These are phyloP conservation scores for Blastobotrys elegans DNA, from an alignment of 1,139 yeast species.

Conservation along the genomic window DNA sequence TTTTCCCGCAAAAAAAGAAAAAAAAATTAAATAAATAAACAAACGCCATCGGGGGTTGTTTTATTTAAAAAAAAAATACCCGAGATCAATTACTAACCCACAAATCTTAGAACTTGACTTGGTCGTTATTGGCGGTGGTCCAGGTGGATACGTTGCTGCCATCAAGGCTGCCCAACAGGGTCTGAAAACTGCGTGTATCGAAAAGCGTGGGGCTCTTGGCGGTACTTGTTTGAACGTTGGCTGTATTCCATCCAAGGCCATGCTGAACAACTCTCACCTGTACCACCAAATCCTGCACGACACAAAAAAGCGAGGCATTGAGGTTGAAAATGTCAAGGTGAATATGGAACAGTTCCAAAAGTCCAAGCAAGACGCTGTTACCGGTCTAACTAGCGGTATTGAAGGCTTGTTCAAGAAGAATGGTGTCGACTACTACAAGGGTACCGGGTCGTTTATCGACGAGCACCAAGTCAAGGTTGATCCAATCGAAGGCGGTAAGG, in stretches of 20 bases:
- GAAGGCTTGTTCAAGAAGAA: constrained; percentile 94
- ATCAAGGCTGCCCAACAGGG: constrained; percentile 98
- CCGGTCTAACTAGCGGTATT: constrained; percentile 85
- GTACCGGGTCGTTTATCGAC: constrained; percentile 80
- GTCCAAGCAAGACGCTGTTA: constrained; percentile 88
- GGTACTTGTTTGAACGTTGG: constrained; percentile 99
- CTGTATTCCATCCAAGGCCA: constrained; percentile 96
- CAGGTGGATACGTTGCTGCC: constrained; percentile 97
- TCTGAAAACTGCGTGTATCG: constrained; percentile 89
- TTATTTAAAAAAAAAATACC: no score
- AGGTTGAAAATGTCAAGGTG: constrained; percentile 68
- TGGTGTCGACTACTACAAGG: constrained; percentile 92
- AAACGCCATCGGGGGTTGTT: background rate
- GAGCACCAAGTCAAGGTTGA: constrained; percentile 74
- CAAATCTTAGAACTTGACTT: constrained; percentile 70
- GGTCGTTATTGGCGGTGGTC: constrained; percentile 97
- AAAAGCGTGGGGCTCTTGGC: constrained; percentile 92
- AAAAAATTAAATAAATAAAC: background rate
- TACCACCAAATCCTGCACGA: constrained; percentile 88
- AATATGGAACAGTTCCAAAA: constrained; percentile 79
- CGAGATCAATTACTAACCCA: background rate
- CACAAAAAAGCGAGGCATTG: constrained; percentile 84
- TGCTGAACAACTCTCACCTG: constrained; percentile 89
- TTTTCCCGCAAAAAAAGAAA: background rate
- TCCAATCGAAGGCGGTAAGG: constrained; percentile 82